These are phyloP conservation scores for Adansonia digitata DNA, from an alignment of 345 rosid genomes.

Conservation along the genomic window DNA sequence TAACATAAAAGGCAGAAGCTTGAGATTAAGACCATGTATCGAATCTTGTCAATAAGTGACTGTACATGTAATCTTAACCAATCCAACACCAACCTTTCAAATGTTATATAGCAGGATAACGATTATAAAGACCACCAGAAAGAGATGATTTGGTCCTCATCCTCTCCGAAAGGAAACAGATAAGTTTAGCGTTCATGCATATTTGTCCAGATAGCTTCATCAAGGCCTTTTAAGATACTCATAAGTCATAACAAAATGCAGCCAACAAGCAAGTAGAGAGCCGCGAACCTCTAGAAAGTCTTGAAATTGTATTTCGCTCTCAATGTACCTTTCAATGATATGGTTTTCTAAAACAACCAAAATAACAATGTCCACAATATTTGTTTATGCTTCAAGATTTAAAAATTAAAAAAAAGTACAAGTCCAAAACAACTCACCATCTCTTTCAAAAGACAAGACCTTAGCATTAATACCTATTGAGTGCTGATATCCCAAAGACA, in stretches of 20 bases:
- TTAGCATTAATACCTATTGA: background rate
- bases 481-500: background rate
- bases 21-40: background rate
- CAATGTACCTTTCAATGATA: background rate
- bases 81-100: constrained; percentile 21
- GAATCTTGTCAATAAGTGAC: background rate
- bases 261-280: background rate
- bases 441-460: constrained; percentile 3
- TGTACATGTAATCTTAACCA: constrained; percentile 6
- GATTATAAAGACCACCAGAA: constrained; percentile 16
- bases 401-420: background rate
- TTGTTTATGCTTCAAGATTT: background rate
- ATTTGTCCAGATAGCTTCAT: background rate
- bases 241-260: background rate
- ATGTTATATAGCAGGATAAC: constrained; percentile 22
- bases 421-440: background rate
- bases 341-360: background rate
- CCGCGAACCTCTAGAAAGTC: background rate
- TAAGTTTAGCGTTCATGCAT: background rate
- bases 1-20: background rate
- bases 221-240: background rate
- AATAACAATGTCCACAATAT: constrained; percentile 8
- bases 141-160: constrained; percentile 8
- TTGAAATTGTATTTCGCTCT: background rate
- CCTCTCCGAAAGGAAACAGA: background rate